These are phyloP conservation scores for Coemansia sp. DNA, from an alignment of 192 early-diverging fungal species.

Conservation along the genomic window DNA sequence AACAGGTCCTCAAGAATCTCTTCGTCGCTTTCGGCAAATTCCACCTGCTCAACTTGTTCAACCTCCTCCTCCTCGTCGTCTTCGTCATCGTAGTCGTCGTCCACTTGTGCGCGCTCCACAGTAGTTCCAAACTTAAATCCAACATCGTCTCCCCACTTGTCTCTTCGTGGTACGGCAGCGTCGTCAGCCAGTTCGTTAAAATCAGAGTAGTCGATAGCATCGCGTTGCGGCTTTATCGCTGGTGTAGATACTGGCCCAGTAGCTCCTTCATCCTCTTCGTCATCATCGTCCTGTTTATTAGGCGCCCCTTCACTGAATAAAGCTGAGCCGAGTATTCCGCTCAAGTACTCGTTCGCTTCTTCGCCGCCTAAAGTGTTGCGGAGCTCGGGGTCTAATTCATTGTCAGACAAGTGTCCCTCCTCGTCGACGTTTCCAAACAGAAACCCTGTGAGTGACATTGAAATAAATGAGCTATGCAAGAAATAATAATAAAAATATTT, in stretches of 20 bases:
- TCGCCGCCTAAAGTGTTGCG: constrained; percentile 50
- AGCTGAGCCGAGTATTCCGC: constrained; percentile 30
- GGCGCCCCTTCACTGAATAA: constrained; percentile 31
- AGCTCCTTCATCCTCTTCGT: constrained; percentile 34
- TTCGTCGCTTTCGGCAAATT: constrained; percentile 37
- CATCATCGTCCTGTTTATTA: constrained; percentile 29
- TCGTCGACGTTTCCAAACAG: constrained; percentile 93
- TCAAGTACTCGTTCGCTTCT: constrained; percentile 32
- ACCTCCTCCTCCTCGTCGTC: constrained; percentile 15
- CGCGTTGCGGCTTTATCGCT: constrained; percentile 60
- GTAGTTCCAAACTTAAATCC: constrained; percentile 7
- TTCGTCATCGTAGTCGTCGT: constrained; percentile 63
- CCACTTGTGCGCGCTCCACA: constrained; percentile 51
- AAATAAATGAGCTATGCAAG: neutral
- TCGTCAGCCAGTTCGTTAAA: constrained; percentile 78
- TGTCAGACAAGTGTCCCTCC: constrained; percentile 74
- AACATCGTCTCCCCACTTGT: constrained; percentile 15
- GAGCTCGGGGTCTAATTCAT: constrained; percentile 59
- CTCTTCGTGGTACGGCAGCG: constrained; percentile 32
- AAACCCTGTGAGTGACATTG: constrained; percentile 74
- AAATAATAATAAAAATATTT: neutral
- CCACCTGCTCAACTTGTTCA: neutral
- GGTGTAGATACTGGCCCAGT: constrained; percentile 7
- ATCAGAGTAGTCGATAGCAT: constrained; percentile 85
- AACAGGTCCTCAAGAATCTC: constrained; percentile 57